Percentiles rank a stretch among this genome's conserved stretches.
Evolutionary conservation across 208 protist species (phyloP).

Genomic region (Leishmania amazonensis): DNA sequence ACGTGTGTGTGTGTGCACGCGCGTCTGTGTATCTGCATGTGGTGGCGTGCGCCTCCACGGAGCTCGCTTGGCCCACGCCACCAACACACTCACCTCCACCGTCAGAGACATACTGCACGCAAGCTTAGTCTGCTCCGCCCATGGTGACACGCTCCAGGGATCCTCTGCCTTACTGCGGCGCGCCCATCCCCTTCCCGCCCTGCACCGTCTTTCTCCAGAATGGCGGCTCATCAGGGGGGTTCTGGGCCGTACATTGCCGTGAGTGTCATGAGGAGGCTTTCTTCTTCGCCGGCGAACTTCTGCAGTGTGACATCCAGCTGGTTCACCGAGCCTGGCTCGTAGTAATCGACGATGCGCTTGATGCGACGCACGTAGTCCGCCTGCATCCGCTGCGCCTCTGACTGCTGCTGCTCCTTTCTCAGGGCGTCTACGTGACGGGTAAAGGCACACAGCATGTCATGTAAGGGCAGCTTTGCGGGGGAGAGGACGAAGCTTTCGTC

Average conservation of each 20-base stretch:
- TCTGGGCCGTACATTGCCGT: constrained; percentile 56
- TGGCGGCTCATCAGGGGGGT: constrained; percentile 16
- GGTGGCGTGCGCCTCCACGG: not conserved
- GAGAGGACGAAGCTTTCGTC: not conserved
- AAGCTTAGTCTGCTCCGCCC: not conserved
- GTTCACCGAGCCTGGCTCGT: constrained; percentile 36
- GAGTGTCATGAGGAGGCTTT: constrained; percentile 48
- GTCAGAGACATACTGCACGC: not conserved
- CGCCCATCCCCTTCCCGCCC: not conserved
- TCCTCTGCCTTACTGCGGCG: not conserved
- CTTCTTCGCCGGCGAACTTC: constrained; percentile 50
- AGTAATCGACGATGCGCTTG: constrained; percentile 35
- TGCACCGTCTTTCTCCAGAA: not conserved
- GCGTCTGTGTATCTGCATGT: not conserved
- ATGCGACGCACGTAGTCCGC: constrained; percentile 41
- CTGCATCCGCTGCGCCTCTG: constrained; percentile 12
- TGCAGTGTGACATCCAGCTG: constrained; percentile 32
- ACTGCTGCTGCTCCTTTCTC: constrained; percentile 29
- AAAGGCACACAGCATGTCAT: constrained; percentile 55
- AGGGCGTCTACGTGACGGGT: constrained; percentile 30
- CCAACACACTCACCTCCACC: not conserved
- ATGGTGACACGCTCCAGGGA: not conserved
- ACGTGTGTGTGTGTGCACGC: not conserved
- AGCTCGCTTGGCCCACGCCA: not conserved
- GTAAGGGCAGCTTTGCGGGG: constrained; percentile 48